Base-by-base conservation (phyloP, 2,329 filamentous ascomycete genomes). In the Coniochaeta sp. region DNA sequence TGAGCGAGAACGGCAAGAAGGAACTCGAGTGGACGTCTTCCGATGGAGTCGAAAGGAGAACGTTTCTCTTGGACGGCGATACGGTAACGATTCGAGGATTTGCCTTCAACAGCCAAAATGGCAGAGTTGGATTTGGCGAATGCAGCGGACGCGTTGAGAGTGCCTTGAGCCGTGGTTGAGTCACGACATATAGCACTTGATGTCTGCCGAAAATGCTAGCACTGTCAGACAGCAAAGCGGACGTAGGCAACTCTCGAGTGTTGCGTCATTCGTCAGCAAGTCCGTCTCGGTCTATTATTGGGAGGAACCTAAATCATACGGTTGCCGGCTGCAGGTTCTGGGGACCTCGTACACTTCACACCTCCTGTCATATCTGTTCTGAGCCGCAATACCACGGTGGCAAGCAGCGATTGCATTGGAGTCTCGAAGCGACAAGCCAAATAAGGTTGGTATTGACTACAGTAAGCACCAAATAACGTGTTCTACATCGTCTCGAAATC, bases 11-110 rank as follows among this genome's bases (percentile, higher is more conserved):
- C n/a, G 79, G 79, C 8, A 78, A 76, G 69, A 73, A 73, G 62
- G 72, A 76, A 14, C 65, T 79, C 22, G 26, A 17, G 17, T 17
- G 22, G 14, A 17, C 22, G 16, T 14, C 14, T 17, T 65, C 74
- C 63, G 69, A 79, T 26, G 73, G 73, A 9, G 75, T 75, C 70
- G 73, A 75, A 40, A 68, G 70, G 7, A 73, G 78, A 14, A 73
- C 68, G 32, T 80, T 79, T 65, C 65, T 80, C 58, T 74, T 77
- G 62, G 77, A 80, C 57, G 79, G 78, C 19, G 79, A 81, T 62
- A 73, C 69, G 1, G 65, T 81, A 19, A 74, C 71, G 1, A 64
- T 80, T 19, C 69, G 74, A 22, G 78, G 77, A 0, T 69, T 67
- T 4, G 72, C 69, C 60, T 73, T 73, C 16, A 24, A 47, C 2